phyloP scores from a whole-genome alignment of 108 stramenopile species.

The Aureococcus anophagefferens region DNA sequence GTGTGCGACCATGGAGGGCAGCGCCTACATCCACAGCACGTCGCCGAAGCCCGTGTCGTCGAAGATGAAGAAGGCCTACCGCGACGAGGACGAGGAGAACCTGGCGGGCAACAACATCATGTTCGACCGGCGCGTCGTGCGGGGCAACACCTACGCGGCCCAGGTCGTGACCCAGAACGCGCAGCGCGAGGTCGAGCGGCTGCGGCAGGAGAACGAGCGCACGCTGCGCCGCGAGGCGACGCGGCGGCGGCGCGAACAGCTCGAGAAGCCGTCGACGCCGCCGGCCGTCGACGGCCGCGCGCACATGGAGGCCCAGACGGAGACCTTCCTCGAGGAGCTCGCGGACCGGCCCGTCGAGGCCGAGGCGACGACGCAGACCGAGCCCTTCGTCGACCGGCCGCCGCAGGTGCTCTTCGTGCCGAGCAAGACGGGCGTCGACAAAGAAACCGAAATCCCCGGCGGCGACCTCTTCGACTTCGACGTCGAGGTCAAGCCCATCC shows the following conservation, averaged over 20 bases:
- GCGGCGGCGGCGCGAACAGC: conserved; percentile 16
- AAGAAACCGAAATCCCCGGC: conserved; percentile 45
- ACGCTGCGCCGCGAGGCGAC: conserved; percentile 14
- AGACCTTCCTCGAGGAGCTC: conserved; percentile 52
- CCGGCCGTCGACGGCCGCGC: conserved; percentile 37
- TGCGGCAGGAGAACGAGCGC: conserved; percentile 19
- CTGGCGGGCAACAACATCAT: conserved; percentile 12
- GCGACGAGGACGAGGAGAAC: conserved; percentile 17
- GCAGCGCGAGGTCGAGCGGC: conserved; percentile 23
- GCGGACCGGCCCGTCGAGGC: conserved; percentile 39
- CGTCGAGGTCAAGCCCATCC: conserved; percentile 51
- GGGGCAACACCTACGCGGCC: conserved; percentile 58
- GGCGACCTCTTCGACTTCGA: conserved; percentile 64
- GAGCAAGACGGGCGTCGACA: conserved; percentile 41
- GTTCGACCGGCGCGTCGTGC: conserved; percentile 41
- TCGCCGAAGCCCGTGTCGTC: conserved; percentile 1
- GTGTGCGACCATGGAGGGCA: background rate
- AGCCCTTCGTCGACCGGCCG: conserved; percentile 46
- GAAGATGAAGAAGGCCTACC: conserved; percentile 9
- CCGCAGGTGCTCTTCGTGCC: conserved; percentile 45
- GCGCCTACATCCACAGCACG: conserved; percentile 1
- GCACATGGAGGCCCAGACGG: conserved; percentile 52
- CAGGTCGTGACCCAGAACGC: conserved; percentile 32
- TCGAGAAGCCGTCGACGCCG: conserved; percentile 26
- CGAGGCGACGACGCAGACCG: conserved; percentile 45